These are phyloP conservation scores for Starmerella apicola DNA, from an alignment of 805 yeast genomes.

Conservation along the genomic window DNA sequence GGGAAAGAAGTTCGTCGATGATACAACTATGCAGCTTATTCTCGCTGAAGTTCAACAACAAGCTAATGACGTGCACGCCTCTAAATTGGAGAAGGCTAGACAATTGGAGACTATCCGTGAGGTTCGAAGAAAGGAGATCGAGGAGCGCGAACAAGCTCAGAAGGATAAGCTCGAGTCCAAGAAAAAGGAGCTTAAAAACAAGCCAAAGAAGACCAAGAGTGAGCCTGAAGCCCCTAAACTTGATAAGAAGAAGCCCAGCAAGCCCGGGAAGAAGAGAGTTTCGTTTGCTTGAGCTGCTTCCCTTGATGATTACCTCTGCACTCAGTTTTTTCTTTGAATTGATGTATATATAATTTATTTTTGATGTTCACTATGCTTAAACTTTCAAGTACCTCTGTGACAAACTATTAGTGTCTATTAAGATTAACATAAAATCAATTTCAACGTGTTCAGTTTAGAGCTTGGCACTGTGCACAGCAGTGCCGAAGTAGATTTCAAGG, in stretches of 20 bases:
- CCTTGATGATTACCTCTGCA: too few species aligned
- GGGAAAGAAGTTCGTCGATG: slow-evolving; percentile 46
- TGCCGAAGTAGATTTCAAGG: slow-evolving; percentile 20
- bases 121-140: slow-evolving; percentile 73
- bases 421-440: neutral
- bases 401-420: too few species aligned
- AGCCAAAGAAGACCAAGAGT: slow-evolving; percentile 20
- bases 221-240: neutral
- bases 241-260: slow-evolving; percentile 30
- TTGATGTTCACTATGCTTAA: neutral
- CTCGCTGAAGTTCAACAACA: slow-evolving; percentile 73
- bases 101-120: slow-evolving; percentile 85
- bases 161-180: slow-evolving; percentile 57
- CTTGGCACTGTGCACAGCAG: neutral
- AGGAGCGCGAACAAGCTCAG: slow-evolving; percentile 65
- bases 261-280: slow-evolving; percentile 13
- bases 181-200: slow-evolving; percentile 62
- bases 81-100: slow-evolving; percentile 80
- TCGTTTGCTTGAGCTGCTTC: slow-evolving; percentile 10
- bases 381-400: too few species aligned
- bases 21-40: slow-evolving; percentile 60
- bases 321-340: too few species aligned
- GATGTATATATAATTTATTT: neutral
- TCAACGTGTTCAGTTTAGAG: neutral
- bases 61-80: slow-evolving; percentile 64